A percentile compares a stretch with the other conserved stretches of the same genome.
Evolutionary conservation across 805 yeast genomes (phyloP).

Genomic region (Sugiyamaella lignohabitans): DNA sequence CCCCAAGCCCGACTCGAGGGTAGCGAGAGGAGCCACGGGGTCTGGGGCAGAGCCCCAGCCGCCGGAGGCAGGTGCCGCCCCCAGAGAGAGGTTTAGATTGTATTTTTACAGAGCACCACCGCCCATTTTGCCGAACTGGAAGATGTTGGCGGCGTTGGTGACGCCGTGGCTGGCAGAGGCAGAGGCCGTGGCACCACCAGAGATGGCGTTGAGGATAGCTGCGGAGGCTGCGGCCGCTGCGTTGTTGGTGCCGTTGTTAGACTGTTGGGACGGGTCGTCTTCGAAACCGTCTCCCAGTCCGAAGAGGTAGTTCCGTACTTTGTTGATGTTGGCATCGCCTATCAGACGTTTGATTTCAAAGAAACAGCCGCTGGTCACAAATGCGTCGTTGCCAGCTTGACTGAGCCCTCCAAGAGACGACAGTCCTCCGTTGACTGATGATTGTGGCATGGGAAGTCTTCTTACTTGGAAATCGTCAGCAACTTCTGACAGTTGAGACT

Average conservation of each 20-base stretch:
- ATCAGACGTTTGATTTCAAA: constrained; percentile 35
- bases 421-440: constrained; percentile 10
- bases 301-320: constrained; percentile 31
- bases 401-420: constrained; percentile 28
- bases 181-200: neutral
- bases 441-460: constrained; percentile 6
- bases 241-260: no score
- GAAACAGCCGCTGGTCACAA: constrained; percentile 38
- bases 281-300: constrained; percentile 29
- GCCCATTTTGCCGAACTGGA: constrained; percentile 30
- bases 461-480: constrained; percentile 40
- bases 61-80: neutral
- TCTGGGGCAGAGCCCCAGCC: neutral
- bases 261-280: neutral
- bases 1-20: neutral
- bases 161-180: neutral
- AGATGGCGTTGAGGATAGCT: neutral
- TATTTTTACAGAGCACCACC: constrained; percentile 11
- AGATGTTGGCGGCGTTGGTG: constrained; percentile 22
- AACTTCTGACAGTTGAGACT: constrained; percentile 31
- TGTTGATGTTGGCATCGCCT: constrained; percentile 28
- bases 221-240: neutral
- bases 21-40: neutral
- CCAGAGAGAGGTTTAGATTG: neutral
- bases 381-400: constrained; percentile 41